A percentile compares a stretch with the other conserved stretches of the same genome.
These are phyloP conservation scores for Aureobasidium lini DNA, from an alignment of 2,329 filamentous ascomycete species.

Conservation along the genomic window DNA sequence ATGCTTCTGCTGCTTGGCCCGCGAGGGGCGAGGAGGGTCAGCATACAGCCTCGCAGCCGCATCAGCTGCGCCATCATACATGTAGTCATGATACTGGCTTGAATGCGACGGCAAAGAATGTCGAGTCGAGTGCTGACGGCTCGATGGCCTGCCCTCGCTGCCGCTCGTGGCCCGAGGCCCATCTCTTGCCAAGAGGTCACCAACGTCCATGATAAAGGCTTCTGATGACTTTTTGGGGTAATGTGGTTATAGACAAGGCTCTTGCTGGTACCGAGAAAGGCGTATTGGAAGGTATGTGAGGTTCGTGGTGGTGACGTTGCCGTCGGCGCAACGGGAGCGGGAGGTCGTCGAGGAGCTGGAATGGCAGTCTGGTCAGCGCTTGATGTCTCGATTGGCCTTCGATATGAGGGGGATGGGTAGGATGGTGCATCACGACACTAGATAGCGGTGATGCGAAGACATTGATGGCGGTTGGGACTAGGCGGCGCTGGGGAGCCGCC, in stretches of 20 bases:
- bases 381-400: not conserved
- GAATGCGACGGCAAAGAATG: conserved; percentile 19
- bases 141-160: conserved; percentile 23
- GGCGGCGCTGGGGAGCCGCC: conserved; percentile 10
- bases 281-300: conserved; percentile 11
- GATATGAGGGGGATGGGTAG: not conserved
- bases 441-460: not conserved
- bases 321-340: conserved; percentile 25
- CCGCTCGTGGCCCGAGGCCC: conserved; percentile 14
- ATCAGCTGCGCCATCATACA: not conserved
- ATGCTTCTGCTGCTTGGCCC: conserved; percentile 51
- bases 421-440: not conserved
- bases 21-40: conserved; percentile 24
- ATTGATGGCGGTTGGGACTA: conserved; percentile 14
- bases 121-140: conserved; percentile 29
- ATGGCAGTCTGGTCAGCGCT: conserved; percentile 5
- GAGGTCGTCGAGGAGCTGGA: conserved; percentile 1
- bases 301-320: conserved; percentile 18
- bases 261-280: not conserved
- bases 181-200: conserved; percentile 26
- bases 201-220: conserved; percentile 27
- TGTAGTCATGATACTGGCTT: not conserved
- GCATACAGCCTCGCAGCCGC: conserved; percentile 4
- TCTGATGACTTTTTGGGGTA: not conserved
- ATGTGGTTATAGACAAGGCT: not conserved